Base-by-base conservation (phyloP, 495 filamentous ascomycete species). In the Podospora fimiseda region DNA sequence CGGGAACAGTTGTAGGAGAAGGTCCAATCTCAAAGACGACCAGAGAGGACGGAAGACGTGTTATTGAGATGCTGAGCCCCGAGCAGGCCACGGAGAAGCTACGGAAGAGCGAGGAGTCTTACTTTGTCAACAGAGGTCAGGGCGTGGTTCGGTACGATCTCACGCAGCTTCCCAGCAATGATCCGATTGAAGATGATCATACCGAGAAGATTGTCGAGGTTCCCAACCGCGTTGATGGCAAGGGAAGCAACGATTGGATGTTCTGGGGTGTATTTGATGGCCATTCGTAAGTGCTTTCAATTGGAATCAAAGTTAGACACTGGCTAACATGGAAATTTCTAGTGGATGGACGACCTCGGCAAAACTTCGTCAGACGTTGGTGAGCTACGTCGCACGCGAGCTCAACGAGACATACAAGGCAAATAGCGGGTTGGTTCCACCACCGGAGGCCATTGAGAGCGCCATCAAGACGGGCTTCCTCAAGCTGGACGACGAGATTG, bases 181-280 rank as follows among this genome's bases (percentile, higher is more conserved):
- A 95, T 57, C 93, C 93, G 0, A 99, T 99, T 53, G 93, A 99
- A 70, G 93, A 99, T 63, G 93, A 99, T 63, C 93, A 99, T 65
- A 83, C 86, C 24, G 94, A 97, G 72, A 94, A 95, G 79, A 94
- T 97, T 54, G 87, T 97, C 38, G 90, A 98, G 70, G 79, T 96
- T 11, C 84, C 87, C 67, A 48, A 50, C 42, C 52, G 51, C 37
- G 56, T 72, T 27, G 73, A 76, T 55, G 78, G 77, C 27, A 67
- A 72, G 4, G 45, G 48, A 73, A 82, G 72, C 41, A 89, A 80
- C 53, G 93, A 99, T 64, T 99, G 93, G 93, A 97, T 96, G 89
- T 99, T 99, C 66, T 99, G 94, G 94, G 92, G 89, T 37, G 90
- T 99, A 11, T 99, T 95, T 70, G 93, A 99, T 65, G 93, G 93